phyloP scores from a whole-genome alignment of 768 basidiomycete genomes.

The Mycena filopes region DNA sequence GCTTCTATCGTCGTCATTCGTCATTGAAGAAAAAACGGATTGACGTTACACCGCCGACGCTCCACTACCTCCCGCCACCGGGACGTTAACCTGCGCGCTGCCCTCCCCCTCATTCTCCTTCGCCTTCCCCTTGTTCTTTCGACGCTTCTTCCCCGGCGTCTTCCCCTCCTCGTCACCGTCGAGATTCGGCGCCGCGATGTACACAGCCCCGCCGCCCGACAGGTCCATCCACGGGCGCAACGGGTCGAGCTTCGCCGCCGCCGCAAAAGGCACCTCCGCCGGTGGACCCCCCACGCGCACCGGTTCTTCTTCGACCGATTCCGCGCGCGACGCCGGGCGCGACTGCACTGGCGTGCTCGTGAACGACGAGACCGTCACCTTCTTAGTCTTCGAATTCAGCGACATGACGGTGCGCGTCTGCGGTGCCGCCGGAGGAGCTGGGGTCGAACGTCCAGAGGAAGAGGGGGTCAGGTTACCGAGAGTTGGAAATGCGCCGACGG shows the following conservation, averaged over 20 bases:
- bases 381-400: conserved; percentile 61
- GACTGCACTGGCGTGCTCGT: conserved; percentile 48
- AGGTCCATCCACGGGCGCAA: conserved; percentile 58
- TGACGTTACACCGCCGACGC: too few species aligned
- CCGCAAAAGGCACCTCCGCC: conserved; percentile 44
- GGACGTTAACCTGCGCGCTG: neutral
- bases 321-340: conserved; percentile 45
- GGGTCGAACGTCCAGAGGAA: too few species aligned
- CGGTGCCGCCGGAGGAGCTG: conserved; percentile 37
- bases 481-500: conserved; percentile 71
- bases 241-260: conserved; percentile 42
- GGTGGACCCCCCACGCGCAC: conserved; percentile 53
- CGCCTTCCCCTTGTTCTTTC: conserved; percentile 34
- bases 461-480: conserved; percentile 43
- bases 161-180: conserved; percentile 17
- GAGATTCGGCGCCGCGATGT: conserved; percentile 45
- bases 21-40: too few species aligned
- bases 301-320: conserved; percentile 48
- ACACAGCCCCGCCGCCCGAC: conserved; percentile 44
- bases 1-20: too few species aligned
- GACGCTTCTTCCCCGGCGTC: conserved; percentile 10
- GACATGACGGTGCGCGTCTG: conserved; percentile 70
- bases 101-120: conserved; percentile 4
- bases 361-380: conserved; percentile 65
- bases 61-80: neutral